Conservation (phyloP, 2,329 filamentous ascomycete species). For the Xylariaceae sp. region DNA sequence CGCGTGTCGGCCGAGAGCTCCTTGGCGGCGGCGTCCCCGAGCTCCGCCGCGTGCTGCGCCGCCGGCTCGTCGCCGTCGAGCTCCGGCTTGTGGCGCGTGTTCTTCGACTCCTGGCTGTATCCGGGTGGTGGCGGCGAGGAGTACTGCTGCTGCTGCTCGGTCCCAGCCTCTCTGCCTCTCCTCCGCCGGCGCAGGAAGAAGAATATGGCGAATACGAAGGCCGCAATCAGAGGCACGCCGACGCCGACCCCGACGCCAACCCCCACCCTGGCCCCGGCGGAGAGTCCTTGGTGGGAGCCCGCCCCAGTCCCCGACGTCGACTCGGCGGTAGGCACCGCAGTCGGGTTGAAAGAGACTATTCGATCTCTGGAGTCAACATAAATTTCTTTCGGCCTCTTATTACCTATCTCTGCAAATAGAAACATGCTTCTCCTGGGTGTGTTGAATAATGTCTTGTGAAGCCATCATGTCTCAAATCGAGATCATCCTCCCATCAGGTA, state of each 20-base stretch:
- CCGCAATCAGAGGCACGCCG: constrained; percentile 7
- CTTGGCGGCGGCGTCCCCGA: background rate
- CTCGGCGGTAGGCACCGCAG: constrained; percentile 14
- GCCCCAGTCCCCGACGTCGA: too few species aligned
- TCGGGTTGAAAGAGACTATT: constrained; percentile 19
- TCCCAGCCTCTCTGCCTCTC: background rate
- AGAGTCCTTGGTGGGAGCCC: too few species aligned
- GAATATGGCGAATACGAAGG: constrained; percentile 9
- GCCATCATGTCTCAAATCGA: too few species aligned
- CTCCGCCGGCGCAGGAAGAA: constrained; percentile 10
- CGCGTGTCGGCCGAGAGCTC: background rate
- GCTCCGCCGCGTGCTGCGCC: too few species aligned
- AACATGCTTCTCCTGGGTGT: too few species aligned
- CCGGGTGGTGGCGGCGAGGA: constrained; percentile 7
- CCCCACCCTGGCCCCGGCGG: background rate
- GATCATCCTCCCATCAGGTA: too few species aligned
- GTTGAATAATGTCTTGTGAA: too few species aligned
- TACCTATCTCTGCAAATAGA: too few species aligned
- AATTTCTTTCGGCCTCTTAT: too few species aligned
- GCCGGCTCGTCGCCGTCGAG: constrained; percentile 13
- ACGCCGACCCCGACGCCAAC: background rate
- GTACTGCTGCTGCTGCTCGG: constrained; percentile 2
- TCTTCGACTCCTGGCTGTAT: constrained; percentile 7
- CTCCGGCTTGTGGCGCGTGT: constrained; percentile 11
- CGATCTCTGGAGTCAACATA: too few species aligned